Evolutionary conservation across 495 filamentous ascomycete species (phyloP).

Genomic region (Rhizodiscina lignyota): DNA sequence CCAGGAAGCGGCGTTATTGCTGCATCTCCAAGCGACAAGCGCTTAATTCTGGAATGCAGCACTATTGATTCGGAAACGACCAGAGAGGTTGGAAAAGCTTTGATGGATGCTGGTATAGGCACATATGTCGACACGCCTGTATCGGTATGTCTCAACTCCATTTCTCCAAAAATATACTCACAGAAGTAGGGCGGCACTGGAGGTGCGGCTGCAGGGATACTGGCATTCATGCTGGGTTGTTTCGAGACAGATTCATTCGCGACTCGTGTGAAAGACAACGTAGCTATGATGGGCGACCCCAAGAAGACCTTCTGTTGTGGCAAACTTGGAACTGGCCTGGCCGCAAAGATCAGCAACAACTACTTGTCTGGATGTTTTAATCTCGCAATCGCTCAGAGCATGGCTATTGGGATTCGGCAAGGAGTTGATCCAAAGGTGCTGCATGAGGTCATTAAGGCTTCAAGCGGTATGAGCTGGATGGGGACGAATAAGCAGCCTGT

Average conservation of each 20-base stretch:
- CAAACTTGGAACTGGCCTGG: constrained; percentile 19
- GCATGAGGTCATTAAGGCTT: constrained; percentile 22
- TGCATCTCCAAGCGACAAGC: constrained; percentile 1
- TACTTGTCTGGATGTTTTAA: constrained; percentile 24
- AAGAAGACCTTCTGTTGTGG: constrained; percentile 20
- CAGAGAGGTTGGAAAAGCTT: constrained; percentile 7
- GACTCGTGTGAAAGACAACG: constrained; percentile 4
- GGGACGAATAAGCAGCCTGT: constrained; percentile 23
- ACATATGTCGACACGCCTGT: constrained; percentile 12
- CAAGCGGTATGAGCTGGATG: constrained; percentile 24
- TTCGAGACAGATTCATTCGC: constrained; percentile 1
- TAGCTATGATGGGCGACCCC: constrained; percentile 15
- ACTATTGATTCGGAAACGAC: constrained; percentile 11
- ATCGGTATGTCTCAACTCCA: constrained; percentile 5
- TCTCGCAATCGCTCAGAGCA: constrained; percentile 24
- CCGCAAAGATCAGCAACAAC: constrained; percentile 27
- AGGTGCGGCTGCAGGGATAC: constrained; percentile 8
- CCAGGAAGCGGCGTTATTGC: constrained; percentile 9
- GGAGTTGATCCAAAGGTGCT: constrained; percentile 23
- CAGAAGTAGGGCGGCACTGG: constrained; percentile 11
- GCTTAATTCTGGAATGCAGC: constrained; percentile 11
- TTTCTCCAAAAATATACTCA: neutral
- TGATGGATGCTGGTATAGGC: constrained; percentile 5
- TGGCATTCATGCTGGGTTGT: constrained; percentile 10
- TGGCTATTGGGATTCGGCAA: constrained; percentile 24